phyloP scores from a whole-genome alignment of 139 green algal genomes.

The Volvox reticuliferus region DNA sequence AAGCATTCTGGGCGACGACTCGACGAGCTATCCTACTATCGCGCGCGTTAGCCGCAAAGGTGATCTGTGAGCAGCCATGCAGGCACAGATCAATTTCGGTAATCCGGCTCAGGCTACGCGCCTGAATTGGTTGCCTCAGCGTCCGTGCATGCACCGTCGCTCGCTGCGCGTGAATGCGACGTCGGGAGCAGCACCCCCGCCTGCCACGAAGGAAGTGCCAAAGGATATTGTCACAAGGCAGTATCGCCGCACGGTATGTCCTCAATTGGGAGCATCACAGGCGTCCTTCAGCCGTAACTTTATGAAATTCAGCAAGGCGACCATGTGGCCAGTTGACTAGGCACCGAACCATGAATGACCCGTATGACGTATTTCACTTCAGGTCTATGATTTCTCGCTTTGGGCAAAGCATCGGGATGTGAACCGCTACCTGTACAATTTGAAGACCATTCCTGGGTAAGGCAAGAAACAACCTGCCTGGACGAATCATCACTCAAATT shows the following conservation, averaged over 20 bases:
- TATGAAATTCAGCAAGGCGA: too few relatives aligned
- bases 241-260: constrained; percentile 24
- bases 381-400: constrained; percentile 45
- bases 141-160: neutral
- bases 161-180: neutral
- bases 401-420: constrained; percentile 45
- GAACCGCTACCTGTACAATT: constrained; percentile 36
- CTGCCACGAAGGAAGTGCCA: neutral
- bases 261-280: neutral
- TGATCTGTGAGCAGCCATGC: constrained; percentile 18
- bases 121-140: constrained; percentile 14
- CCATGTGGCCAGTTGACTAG: neutral
- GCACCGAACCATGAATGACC: too few relatives aligned
- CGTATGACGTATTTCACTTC: neutral
- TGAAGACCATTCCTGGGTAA: constrained; percentile 39
- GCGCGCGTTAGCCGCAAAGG: neutral
- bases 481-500: too few relatives aligned
- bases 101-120: neutral
- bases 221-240: constrained; percentile 21
- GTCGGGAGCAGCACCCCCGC: neutral
- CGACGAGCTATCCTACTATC: constrained; percentile 23
- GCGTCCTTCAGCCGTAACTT: too few relatives aligned
- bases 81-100: neutral
- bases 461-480: neutral
- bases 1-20: neutral